Evolutionary conservation across 2,329 filamentous ascomycete genomes (phyloP), one percentile per base, ranked within the genome.

Genomic region (Hypoxylon sp.): DNA sequence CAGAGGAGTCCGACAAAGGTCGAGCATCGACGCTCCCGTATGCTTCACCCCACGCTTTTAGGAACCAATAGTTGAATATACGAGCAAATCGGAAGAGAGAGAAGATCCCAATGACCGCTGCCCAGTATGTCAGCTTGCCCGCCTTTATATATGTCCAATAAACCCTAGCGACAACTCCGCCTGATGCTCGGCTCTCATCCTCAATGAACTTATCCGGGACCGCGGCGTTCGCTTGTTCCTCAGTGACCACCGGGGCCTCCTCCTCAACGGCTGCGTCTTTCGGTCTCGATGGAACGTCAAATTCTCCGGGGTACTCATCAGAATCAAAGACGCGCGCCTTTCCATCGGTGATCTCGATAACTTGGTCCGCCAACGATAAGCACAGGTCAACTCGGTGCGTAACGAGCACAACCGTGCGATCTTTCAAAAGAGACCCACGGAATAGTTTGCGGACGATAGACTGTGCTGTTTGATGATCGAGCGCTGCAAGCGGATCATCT

Each of bases 121-220:
- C 77, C 94, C 94, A 97, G 83, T 90, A 93, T 61, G 83, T 83
- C 48, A 94, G 82, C 11, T 89, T 91, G 1, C 94, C 94, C 4
- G 93, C 93, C 78, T 89, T 91, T 80, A 97, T 89, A 72, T 97
- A 97, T 69, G 90, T 89, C 89, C 92, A 93, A 75, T 97, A 97
- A 0, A 97, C 90, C 5, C 85, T 85, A 10, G 88, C 81, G 73
- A 94, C 88, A 1, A 97, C 92, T 1, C 91, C 89, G 17, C 94
- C 93, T 65, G 92, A 86, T 0, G 87, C 90, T 52, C 92, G 86
- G 71, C 90, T 83, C 76, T 96, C 92, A 32, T 94, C 92, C 74
- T 94, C 90, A 49, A 94, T 90, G 74, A 95, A 94, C 73, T 93
- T 93, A 32, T 91, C 89, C 0, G 91, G 89, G 11, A 89, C 81